Conservation (phyloP, 441 rosid genomes). For the Pelargonium fulgidum region DNA sequence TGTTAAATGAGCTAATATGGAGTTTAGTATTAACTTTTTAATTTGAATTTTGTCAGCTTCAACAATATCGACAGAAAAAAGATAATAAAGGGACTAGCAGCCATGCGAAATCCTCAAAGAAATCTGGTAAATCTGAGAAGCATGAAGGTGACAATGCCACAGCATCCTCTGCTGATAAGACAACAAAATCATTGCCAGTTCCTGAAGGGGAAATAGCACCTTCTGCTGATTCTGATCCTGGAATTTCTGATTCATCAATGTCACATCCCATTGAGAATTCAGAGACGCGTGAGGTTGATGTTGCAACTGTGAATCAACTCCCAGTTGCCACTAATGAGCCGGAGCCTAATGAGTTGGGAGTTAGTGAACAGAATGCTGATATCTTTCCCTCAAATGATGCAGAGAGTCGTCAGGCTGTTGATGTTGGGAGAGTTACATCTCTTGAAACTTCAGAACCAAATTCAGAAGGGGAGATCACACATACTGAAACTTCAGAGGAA, state of each 20-base stretch:
- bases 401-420: constrained; percentile 27
- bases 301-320: constrained; percentile 32
- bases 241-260: constrained; percentile 24
- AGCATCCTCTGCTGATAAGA: constrained; percentile 25
- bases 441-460: constrained; percentile 24
- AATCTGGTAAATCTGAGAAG: constrained; percentile 49
- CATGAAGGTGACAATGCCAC: constrained; percentile 48
- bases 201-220: constrained; percentile 36
- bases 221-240: constrained; percentile 27
- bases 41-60: constrained; percentile 56
- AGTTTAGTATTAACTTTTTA: constrained; percentile 13
- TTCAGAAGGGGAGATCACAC: constrained; percentile 36
- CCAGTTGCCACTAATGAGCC: constrained; percentile 27
- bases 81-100: constrained; percentile 72
- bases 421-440: constrained; percentile 25
- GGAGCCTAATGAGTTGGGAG: constrained; percentile 19
- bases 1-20: constrained; percentile 6
- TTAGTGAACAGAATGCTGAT: constrained; percentile 29
- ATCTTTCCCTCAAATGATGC: constrained; percentile 28
- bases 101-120: constrained; percentile 71
- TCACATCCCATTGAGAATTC: constrained; percentile 32
- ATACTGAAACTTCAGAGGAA: constrained; percentile 14
- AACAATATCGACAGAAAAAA: constrained; percentile 95
- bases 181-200: constrained; percentile 26
- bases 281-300: constrained; percentile 28